Evolutionary conservation across 495 filamentous ascomycete species (phyloP), one percentile per base, ranked within the genome.

Genomic region (Tuber microsphaerosporum): DNA sequence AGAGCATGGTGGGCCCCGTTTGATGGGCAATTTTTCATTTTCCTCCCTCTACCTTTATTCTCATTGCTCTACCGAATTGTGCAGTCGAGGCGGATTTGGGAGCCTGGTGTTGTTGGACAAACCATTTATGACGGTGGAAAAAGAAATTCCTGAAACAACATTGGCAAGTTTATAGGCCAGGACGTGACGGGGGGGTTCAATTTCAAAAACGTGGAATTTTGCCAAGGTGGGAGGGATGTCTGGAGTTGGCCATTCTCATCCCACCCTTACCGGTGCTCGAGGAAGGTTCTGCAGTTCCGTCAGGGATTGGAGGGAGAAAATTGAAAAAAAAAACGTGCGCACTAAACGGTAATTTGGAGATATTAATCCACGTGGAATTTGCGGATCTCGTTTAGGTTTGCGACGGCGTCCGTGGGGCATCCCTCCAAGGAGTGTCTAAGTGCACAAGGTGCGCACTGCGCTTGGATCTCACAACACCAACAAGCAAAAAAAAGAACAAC

Each of bases 331-430:
- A 65, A 65, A 65, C 56, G n/a, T 65, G 56, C 56, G 26, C 56
- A 65, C 12, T n/a, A 65, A 16, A 31, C 56, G 22, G 22, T 65
- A 65, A 65, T 65, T 65, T 65, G 31, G 51, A 14, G n/a, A 31
- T 65, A 65, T 65, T 65, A n/a, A 65, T 16, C 56, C 56, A 65
- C 56, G 56, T 65, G 56, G 56, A 65, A 65, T 16, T 65, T 26
- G 56, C 56, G 56, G 56, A 65, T 65, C 56, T 31, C 56, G 56
- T 65, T 65, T 26, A 65, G 14, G 56, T 65, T 65, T 65, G 56
- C 56, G 12, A 65, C n/a, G 20, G 48, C 9, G 48, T 56, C 48
- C 48, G 48, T 56, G 48, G 22, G 48, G 7, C 22, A n/a, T n/a
- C 48, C 48, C 48, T n/a, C 10, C 22, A 10, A n/a, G 22, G 2